Evolutionary conservation across 2,329 filamentous ascomycete genomes (phyloP), one percentile per base, ranked within the genome.

Genomic region (Tolypocladium cylindrosporum): DNA sequence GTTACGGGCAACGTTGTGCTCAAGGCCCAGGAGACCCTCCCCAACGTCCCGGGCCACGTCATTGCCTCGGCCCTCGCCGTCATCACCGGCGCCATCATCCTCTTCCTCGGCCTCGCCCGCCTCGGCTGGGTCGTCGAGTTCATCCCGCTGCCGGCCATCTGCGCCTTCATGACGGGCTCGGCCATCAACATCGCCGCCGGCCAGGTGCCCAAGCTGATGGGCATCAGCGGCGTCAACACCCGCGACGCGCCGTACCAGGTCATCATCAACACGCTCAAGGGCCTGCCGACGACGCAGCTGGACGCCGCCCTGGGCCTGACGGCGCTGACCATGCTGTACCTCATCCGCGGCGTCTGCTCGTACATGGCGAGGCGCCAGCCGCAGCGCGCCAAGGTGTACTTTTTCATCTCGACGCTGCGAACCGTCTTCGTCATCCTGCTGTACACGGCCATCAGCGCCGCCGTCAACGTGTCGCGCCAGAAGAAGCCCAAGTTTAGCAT

Each of bases 401-500:
- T 93, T 74, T 92, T 93, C 75, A 71, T 86, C 55, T 88, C 85
- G 21, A 93, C 90, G 0, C 79, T 94, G 43, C 85, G 90, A 42
- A 90, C 89, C 5, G 88, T 84, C 1, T 91, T 94, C 67, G 86
- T 92, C 63, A 91, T 94, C 61, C 74, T 93, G 51, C 79, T 94
- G 2, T 93, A 92, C 73, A 90, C 88, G 9, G 76, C 89, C 64
- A 88, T 93, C 69, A 89, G 88, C 71, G 90, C 83, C 62, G 80
- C 88, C 10, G 82, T 82, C 63, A 91, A 91, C 69, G 73, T 87
- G 39, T 71, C 86, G 62, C 78, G 78, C 62, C 77, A 70, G 57
- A 68, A 72, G n/a, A 66, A 85, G 11, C 82, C 85, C 4, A 75
- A 75, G 39, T 86, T 92, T 70, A 78, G 74, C 59, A 81, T 92